Conservation (phyloP, 352 stramenopile genomes). For the Phytophthora pini region DNA sequence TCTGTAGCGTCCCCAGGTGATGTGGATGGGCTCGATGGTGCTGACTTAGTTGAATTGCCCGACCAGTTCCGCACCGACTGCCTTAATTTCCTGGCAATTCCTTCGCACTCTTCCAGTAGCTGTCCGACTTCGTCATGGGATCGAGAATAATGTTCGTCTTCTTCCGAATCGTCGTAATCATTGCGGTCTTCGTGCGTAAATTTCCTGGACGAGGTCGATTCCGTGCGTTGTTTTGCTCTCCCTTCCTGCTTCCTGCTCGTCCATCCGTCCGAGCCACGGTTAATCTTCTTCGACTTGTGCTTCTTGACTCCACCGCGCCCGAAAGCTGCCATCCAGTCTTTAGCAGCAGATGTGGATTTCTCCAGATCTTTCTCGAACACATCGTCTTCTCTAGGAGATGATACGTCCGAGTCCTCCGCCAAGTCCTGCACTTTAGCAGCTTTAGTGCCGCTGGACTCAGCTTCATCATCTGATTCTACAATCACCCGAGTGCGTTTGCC, state of each 20-base stretch:
- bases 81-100: constrained; percentile 65
- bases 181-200: constrained; percentile 19
- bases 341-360: constrained; percentile 38
- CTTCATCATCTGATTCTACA: constrained; percentile 70
- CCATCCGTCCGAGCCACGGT: constrained; percentile 25
- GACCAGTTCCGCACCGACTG: constrained; percentile 73
- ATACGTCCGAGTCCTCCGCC: constrained; percentile 51
- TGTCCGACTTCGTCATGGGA: constrained; percentile 79
- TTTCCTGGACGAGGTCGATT: constrained; percentile 5
- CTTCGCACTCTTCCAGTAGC: constrained; percentile 68
- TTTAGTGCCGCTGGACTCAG: constrained; percentile 18
- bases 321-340: constrained; percentile 73
- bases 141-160: constrained; percentile 58
- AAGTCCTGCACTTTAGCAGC: constrained; percentile 24
- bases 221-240: constrained; percentile 9
- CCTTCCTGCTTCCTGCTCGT: constrained; percentile 13
- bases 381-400: constrained; percentile 43
- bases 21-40: constrained; percentile 31
- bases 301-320: constrained; percentile 38
- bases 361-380: constrained; percentile 36
- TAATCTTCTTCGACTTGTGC: constrained; percentile 19
- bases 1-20: constrained; percentile 41
- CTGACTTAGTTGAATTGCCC: constrained; percentile 38
- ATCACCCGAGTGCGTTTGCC: constrained; percentile 65
- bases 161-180: constrained; percentile 44